Evolutionary conservation across 139 green algal species (phyloP), one percentile per base, ranked within the genome.

Genomic region (Gonium pectorale): DNA sequence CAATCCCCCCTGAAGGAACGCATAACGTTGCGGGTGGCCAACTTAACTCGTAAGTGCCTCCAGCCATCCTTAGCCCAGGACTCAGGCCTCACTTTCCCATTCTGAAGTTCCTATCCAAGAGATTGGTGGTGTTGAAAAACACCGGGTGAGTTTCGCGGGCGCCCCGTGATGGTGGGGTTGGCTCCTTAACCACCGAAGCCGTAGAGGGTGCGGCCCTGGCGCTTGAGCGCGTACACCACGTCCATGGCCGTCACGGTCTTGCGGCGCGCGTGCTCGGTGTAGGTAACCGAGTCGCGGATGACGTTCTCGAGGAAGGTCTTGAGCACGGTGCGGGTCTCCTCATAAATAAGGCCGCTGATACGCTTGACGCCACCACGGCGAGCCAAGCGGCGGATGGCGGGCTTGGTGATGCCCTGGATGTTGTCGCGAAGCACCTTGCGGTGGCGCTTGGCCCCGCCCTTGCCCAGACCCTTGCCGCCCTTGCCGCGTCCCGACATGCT

Each of bases 241-340:
- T 98, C 96, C 91, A 98, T 96, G 52, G 96, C 96, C 51, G 96
- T 98, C 52, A 99, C 96, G 31, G 96, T 99, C 96, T 98, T 99
- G 77, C 96, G 92, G 81, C 95, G 92, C 69, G 96, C 96, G 94
- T 98, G 96, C 95, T 99, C 96, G 60, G 96, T 98, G 95, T 99
- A 99, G 88, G 97, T 99, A 35, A 99, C 97, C 43, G 77, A 84
- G 75, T 99, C 96, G 79, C 96, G 92, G 87, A 97, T 95, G 41
- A 98, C 95, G 87, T 97, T 97, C 92, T 98, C 95, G 40, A 98
- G 93, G 92, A 98, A 98, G 70, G 96, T 93, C 93, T 98, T 97
- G 67, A 97, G 92, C 56, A 97, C 94, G 59, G 92, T 93, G 86
- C 94, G 92, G 52, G 94, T 97, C 89, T 97, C 94, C 92, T 97